Evolutionary conservation across 116 monocot species (phyloP).

Genomic region (Thalassia testudinum): DNA sequence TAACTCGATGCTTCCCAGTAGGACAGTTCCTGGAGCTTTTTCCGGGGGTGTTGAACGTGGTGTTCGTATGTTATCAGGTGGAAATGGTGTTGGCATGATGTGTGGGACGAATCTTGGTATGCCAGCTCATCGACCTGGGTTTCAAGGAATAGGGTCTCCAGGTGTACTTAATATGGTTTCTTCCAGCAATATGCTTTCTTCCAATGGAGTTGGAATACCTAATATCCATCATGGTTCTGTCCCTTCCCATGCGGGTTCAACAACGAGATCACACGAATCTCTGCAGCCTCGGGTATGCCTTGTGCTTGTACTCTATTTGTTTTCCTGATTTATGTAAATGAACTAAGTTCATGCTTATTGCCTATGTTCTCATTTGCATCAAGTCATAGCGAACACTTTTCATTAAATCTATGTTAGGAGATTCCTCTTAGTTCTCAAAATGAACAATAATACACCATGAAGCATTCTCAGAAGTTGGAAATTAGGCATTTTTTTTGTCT

Average conservation of each 20-base stretch:
- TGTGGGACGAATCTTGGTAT: conserved; percentile 41
- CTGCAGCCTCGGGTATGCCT: conserved; percentile 63
- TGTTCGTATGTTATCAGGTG: conserved; percentile 47
- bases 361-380: no score
- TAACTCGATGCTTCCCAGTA: conserved; percentile 47
- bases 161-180: conserved; percentile 60
- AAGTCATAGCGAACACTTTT: no score
- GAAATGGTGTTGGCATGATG: conserved; percentile 64
- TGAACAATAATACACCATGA: no score
- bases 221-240: conserved; percentile 29
- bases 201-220: conserved; percentile 35
- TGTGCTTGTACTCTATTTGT: background rate
- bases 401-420: no score
- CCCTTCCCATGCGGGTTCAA: conserved; percentile 40
- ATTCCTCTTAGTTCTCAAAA: no score
- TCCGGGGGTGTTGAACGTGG: conserved; percentile 51
- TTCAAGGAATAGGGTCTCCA: conserved; percentile 54
- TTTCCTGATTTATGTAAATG: no score
- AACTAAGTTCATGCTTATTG: no score
- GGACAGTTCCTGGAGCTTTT: conserved; percentile 40
- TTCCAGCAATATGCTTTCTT: conserved; percentile 36
- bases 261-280: conserved; percentile 56
- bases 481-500: no score
- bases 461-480: no score
- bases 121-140: conserved; percentile 41